Percentiles rank a stretch among this genome's conserved stretches.
phyloP scores from a whole-genome alignment of 805 yeast species.

The Sungouiozyma ichnusensis region DNA sequence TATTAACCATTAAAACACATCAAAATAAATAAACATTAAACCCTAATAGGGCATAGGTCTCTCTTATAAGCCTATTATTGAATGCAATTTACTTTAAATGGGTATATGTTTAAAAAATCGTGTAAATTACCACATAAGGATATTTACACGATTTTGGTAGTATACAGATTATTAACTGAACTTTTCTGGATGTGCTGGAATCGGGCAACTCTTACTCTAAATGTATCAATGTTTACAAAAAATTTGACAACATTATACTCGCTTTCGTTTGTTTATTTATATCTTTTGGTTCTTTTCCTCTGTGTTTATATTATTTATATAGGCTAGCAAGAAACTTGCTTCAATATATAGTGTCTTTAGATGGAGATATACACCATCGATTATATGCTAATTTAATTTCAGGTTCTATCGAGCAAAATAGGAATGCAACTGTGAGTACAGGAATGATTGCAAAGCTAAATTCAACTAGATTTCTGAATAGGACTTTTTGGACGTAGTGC shows the following conservation, averaged over 20 bases:
- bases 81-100: neutral
- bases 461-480: conserved; percentile 17
- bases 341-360: neutral
- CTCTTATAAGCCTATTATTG: no score
- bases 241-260: neutral
- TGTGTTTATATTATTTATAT: neutral
- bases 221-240: neutral
- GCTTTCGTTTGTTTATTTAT: conserved; percentile 1
- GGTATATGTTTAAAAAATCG: neutral
- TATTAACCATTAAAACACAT: no score
- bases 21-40: no score
- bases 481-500: conserved; percentile 80
- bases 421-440: no score
- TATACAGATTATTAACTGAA: neutral
- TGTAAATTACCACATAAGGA: conserved; percentile 3
- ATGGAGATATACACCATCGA: neutral
- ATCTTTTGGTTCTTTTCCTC: neutral
- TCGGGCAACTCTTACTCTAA: neutral
- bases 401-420: neutral
- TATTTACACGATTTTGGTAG: conserved; percentile 3
- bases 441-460: no score
- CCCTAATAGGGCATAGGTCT: no score
- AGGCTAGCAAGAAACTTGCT: no score
- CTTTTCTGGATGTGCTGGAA: neutral
- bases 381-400: neutral